phyloP scores from a whole-genome alignment of 768 basidiomycete genomes.

The Hirschioporus abietinus region DNA sequence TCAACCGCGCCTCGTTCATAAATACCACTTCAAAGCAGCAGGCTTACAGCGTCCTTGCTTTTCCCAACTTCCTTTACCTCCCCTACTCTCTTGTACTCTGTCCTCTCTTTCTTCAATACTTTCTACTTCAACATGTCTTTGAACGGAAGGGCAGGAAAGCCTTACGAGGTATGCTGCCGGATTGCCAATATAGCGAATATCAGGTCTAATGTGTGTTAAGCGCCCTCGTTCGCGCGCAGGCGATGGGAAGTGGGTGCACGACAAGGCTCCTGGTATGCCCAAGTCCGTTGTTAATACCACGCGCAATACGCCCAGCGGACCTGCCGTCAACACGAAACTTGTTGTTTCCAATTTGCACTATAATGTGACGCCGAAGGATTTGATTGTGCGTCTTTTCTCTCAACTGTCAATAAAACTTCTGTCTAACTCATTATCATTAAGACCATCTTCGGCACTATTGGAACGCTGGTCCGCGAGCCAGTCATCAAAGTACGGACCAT shows the following conservation, averaged over 20 bases:
- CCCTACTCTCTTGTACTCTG: neutral
- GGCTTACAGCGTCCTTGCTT: neutral
- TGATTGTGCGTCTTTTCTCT: slow-evolving; percentile 56
- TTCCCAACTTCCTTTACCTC: neutral
- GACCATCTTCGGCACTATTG: slow-evolving; percentile 89
- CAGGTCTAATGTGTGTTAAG: slow-evolving; percentile 26
- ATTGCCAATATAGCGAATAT: neutral
- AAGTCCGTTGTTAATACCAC: slow-evolving; percentile 21
- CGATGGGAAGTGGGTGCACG: slow-evolving; percentile 72
- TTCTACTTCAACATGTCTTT: neutral
- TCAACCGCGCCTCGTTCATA: neutral
- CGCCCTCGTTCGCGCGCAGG: slow-evolving; percentile 43
- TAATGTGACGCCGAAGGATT: slow-evolving; percentile 83
- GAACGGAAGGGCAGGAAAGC: slow-evolving; percentile 4
- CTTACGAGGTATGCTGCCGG: neutral
- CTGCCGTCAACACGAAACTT: slow-evolving; percentile 47
- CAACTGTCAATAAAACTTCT: slow-evolving; percentile 2
- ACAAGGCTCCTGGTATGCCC: slow-evolving; percentile 55
- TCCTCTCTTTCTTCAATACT: neutral
- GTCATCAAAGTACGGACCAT: slow-evolving; percentile 84
- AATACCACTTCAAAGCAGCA: neutral
- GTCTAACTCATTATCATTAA: slow-evolving; percentile 25
- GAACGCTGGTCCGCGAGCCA: slow-evolving; percentile 90
- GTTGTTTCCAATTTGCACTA: slow-evolving; percentile 88
- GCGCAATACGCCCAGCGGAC: slow-evolving; percentile 19